A percentile compares a stretch with the other conserved stretches of the same genome.
These are phyloP conservation scores for Leccinum rimulosum DNA, from an alignment of 768 basidiomycete genomes.

Conservation along the genomic window DNA sequence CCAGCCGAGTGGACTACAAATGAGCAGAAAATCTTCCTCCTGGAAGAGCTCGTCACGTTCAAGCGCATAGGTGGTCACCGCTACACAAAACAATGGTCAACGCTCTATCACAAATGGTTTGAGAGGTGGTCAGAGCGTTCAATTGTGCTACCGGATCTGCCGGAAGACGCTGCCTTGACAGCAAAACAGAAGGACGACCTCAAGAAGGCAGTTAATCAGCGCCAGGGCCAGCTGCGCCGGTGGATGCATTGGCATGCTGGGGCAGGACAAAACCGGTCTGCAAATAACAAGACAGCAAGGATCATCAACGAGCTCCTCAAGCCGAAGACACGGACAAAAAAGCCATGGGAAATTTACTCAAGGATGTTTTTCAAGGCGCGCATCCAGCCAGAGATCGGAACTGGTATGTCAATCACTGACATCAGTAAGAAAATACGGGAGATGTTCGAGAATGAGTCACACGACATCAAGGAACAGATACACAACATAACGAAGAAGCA, in stretches of 20 bases:
- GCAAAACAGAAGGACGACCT: not conserved
- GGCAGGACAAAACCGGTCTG: not conserved
- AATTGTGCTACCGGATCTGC: not conserved
- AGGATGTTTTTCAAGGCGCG: not conserved
- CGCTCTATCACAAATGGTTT: slow-evolving; percentile 1
- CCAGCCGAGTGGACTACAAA: not conserved
- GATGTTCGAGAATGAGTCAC: not conserved
- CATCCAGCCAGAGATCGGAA: not conserved
- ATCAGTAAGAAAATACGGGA: not conserved
- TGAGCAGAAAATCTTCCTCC: not conserved
- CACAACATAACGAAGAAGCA: not conserved
- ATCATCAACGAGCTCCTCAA: not conserved
- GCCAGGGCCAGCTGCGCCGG: not conserved
- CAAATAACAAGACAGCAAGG: not conserved
- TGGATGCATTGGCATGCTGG: not conserved
- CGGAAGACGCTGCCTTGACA: not conserved
- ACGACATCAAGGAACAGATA: not conserved
- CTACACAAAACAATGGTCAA: not conserved
- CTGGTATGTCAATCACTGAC: not conserved
- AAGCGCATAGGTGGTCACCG: not conserved
- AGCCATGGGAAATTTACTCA: not conserved
- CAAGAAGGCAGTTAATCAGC: not conserved
- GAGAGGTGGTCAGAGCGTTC: not conserved
- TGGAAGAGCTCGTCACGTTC: not conserved
- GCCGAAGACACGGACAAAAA: not conserved